Evolutionary conservation across 164 flowering plant genomes (phyloP).

Genomic region (Taxillus chinensis): DNA sequence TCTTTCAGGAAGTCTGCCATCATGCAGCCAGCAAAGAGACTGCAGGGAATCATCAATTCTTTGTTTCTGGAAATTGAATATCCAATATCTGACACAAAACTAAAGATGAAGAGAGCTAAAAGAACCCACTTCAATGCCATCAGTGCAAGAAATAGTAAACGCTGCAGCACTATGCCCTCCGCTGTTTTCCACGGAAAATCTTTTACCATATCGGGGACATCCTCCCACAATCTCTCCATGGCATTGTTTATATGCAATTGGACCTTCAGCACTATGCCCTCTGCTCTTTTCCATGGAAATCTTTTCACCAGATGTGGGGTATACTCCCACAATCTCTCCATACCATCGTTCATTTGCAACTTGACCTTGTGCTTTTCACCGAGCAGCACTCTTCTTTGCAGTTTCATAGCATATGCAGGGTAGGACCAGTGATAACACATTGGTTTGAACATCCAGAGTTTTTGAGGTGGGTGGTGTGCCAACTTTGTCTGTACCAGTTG

Average conservation of each 20-base stretch:
- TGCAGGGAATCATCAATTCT: slow-evolving; percentile 60
- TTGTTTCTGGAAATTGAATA: slow-evolving; percentile 34
- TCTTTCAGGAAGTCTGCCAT: slow-evolving; percentile 44
- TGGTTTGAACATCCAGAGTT: neutral
- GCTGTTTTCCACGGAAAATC: slow-evolving; percentile 62
- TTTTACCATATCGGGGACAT: slow-evolving; percentile 32
- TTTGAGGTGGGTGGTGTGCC: slow-evolving; percentile 4
- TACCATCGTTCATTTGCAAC: slow-evolving; percentile 14
- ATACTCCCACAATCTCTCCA: slow-evolving; percentile 24
- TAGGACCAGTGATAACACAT: neutral
- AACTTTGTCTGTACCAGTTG: slow-evolving; percentile 7
- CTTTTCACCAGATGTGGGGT: slow-evolving; percentile 37
- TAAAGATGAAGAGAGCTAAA: slow-evolving; percentile 18
- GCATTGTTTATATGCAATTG: too few relatives aligned
- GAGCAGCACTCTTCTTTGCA: slow-evolving; percentile 16
- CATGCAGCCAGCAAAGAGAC: slow-evolving; percentile 48
- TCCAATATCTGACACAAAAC: slow-evolving; percentile 37
- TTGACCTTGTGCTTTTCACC: slow-evolving; percentile 17
- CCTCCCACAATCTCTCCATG: slow-evolving; percentile 23
- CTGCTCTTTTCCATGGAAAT: slow-evolving; percentile 58
- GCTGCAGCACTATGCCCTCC: slow-evolving; percentile 18
- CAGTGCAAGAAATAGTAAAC: slow-evolving; percentile 23
- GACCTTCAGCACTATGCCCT: slow-evolving; percentile 16
- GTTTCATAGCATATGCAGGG: slow-evolving; percentile 9
- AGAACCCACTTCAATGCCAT: slow-evolving; percentile 43